These are phyloP conservation scores for Linum tenue DNA, from an alignment of 345 rosid species.

Conservation along the genomic window DNA sequence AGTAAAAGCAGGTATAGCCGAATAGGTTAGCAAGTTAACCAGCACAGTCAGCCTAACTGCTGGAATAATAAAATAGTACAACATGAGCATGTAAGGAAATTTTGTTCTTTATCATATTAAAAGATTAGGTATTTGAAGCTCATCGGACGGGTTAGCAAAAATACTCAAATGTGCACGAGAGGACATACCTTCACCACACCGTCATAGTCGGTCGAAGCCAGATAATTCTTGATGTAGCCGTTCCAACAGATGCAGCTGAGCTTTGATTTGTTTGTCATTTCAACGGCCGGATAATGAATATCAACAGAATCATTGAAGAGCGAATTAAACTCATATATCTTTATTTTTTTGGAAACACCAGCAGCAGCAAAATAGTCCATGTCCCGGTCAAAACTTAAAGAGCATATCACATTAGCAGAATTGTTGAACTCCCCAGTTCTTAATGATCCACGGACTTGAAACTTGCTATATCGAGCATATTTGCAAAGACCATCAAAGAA, in stretches of 20 bases:
- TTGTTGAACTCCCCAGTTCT: slow-evolving; percentile 77
- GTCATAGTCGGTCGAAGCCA: slow-evolving; percentile 94
- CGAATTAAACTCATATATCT: slow-evolving; percentile 76
- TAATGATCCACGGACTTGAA: slow-evolving; percentile 60
- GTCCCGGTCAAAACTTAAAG: slow-evolving; percentile 83
- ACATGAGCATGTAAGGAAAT: neutral
- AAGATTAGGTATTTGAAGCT: neutral
- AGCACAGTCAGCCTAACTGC: neutral
- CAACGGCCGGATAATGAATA: slow-evolving; percentile 83
- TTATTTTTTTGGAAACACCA: slow-evolving; percentile 92
- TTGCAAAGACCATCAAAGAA: slow-evolving; percentile 93
- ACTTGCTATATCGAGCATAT: slow-evolving; percentile 83
- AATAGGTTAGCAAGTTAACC: neutral
- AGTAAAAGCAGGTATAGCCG: neutral
- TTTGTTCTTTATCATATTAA: neutral
- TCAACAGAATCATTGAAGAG: slow-evolving; percentile 76
- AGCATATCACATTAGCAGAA: slow-evolving; percentile 85
- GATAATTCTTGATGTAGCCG: slow-evolving; percentile 85
- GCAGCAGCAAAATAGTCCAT: slow-evolving; percentile 91
- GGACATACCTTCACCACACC: slow-evolving; percentile 80
- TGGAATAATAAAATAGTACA: neutral
- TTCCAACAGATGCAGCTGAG: slow-evolving; percentile 94
- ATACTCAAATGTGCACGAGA: slow-evolving; percentile 12
- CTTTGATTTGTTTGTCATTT: slow-evolving; percentile 82
- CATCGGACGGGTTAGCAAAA: neutral